Base-by-base conservation (phyloP, 495 filamentous ascomycete species). In the Geoglossum glabrum region DNA sequence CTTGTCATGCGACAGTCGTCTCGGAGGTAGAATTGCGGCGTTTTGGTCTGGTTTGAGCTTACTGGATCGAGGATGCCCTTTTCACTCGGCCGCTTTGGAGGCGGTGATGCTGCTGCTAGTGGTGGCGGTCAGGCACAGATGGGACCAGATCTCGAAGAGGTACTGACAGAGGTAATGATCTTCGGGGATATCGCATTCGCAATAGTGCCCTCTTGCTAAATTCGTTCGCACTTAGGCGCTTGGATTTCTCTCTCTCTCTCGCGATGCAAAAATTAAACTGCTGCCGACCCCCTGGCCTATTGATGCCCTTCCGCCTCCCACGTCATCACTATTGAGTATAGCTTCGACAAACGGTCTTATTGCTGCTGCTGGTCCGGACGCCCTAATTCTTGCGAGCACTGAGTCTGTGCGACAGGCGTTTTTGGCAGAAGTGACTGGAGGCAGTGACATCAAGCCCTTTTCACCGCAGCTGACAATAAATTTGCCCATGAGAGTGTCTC, bases 311-410 rank as follows among this genome's bases (percentile, higher is more conserved):
- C 93, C 92, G n/a, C 72, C 80, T 10, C 76, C 88, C 3, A 89
- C 83, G 26, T 79, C 85, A 46, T 86, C 87, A n/a, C 82, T 99
- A 38, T 73, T 99, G 51, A 83, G 82, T 64, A 77, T 97, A 61
- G 89, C 93, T 33, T 79, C 84, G 19, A 79, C 73, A 55, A 84
- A 82, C 69, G 89, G 87, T 21, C 72, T 97, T 6, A 74, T 96
- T 45, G 92, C 89, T 54, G 93, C 89, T 47, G 92, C 87, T 55
- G 82, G 85, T 11, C 90, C 90, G 28, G 83, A 92, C 62, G 73
- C 76, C 46, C 74, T 99, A 1, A 71, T 85, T 51, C 65, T 99
- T 52, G 82, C 87, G 11, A 82, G 73, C 10, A 88, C 89, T n/a
- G 78, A 86, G 27, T 74, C 81, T 1, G 74, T 95, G 26, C 80